Evolutionary conservation across 169 alveolate species (phyloP).

Genomic region (Cystoisospora suis): DNA sequence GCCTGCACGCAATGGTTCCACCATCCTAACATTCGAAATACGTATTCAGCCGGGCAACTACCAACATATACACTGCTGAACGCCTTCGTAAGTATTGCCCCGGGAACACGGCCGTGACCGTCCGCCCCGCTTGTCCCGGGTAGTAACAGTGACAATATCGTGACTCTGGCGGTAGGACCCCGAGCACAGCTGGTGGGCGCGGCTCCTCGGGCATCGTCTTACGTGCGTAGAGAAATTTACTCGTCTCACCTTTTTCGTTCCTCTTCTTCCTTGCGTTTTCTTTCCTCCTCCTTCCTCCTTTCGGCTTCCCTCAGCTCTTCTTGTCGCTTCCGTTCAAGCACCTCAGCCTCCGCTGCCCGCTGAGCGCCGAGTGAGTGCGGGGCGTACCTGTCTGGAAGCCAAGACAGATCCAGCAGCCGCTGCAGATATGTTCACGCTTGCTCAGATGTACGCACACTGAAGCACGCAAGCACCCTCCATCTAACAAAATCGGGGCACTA

Average conservation of each 20-base stretch:
- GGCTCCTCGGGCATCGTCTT: background rate
- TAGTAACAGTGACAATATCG: background rate
- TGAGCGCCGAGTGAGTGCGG: slow-evolving; percentile 5
- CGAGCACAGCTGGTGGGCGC: background rate
- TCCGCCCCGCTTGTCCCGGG: too few relatives aligned
- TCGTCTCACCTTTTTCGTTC: slow-evolving; percentile 9
- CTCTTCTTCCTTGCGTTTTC: slow-evolving; percentile 9
- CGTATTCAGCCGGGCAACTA: background rate
- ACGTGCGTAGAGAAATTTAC: background rate
- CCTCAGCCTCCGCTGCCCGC: slow-evolving; percentile 14
- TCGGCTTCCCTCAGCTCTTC: background rate
- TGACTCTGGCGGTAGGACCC: background rate
- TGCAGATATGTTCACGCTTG: background rate
- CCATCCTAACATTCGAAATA: background rate
- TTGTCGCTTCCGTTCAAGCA: background rate
- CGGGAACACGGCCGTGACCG: background rate
- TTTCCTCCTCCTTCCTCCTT: slow-evolving; percentile 19
- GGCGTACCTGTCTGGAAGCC: too few relatives aligned
- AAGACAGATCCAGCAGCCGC: too few relatives aligned
- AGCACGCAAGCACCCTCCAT: background rate
- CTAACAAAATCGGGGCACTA: background rate
- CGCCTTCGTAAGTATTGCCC: too few relatives aligned
- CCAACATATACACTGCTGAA: background rate
- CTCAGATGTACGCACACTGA: background rate
- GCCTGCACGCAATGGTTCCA: background rate